Percentiles rank a stretch among this genome's conserved stretches.
These are phyloP conservation scores for Aureobasidium sp. DNA, from an alignment of 2,329 filamentous ascomycete genomes.

Conservation along the genomic window DNA sequence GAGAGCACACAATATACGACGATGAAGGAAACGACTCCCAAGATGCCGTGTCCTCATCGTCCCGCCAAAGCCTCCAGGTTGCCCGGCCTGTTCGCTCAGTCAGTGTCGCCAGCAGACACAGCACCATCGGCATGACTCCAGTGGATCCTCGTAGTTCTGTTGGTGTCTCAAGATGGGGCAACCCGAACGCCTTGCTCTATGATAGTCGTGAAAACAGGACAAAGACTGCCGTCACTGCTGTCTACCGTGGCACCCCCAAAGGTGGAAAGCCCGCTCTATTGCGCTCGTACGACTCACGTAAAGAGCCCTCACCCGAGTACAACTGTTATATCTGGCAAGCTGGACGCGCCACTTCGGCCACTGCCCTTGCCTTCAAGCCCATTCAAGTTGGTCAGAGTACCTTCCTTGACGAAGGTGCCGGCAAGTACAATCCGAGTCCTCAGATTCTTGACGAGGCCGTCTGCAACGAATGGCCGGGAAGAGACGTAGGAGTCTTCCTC, in stretches of 20 bases:
- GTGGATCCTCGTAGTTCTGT: conserved; percentile 47
- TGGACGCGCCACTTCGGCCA: conserved; percentile 85
- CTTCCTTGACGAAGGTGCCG: conserved; percentile 87
- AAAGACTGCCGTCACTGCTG: conserved; percentile 83
- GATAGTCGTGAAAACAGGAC: conserved; percentile 67
- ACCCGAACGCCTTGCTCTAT: conserved; percentile 81
- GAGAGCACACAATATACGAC: conserved; percentile 68
- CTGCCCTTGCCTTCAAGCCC: conserved; percentile 89
- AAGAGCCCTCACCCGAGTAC: conserved; percentile 78
- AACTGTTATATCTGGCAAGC: conserved; percentile 97
- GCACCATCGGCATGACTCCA: conserved; percentile 64
- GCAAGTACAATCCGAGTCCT: conserved; percentile 83
- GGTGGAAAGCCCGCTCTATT: conserved; percentile 60
- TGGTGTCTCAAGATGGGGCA: conserved; percentile 55
- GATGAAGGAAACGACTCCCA: conserved; percentile 70
- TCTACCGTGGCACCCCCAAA: conserved; percentile 73
- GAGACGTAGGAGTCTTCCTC: conserved; percentile 85
- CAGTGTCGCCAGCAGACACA: conserved; percentile 76
- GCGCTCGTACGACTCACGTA: conserved; percentile 90
- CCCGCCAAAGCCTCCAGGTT: conserved; percentile 36
- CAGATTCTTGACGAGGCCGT: conserved; percentile 82
- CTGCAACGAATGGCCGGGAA: conserved; percentile 88
- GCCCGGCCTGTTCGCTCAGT: conserved; percentile 49
- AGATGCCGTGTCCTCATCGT: conserved; percentile 48
- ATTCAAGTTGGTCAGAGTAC: conserved; percentile 87